Conservation (phyloP, 2,329 filamentous ascomycete genomes). For the Aureobasidium lini region DNA sequence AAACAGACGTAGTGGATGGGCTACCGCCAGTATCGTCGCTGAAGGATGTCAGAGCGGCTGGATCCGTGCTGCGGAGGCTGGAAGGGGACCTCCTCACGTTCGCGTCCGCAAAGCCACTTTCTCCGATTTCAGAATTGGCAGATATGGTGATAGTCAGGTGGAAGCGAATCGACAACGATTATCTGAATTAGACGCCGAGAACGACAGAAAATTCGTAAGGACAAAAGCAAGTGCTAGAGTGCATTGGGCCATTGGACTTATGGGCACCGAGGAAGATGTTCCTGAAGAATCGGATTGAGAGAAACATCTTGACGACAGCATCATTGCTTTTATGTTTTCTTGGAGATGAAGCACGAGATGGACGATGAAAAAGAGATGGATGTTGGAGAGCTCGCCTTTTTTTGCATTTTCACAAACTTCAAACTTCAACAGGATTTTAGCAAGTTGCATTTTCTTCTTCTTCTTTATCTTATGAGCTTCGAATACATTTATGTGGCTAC, state of each 20-base stretch:
- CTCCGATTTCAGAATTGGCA: background rate
- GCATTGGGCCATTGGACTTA: constrained; percentile 69
- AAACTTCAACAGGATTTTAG: background rate
- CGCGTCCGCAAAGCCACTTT: constrained; percentile 25
- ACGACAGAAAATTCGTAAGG: constrained; percentile 50
- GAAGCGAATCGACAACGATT: background rate
- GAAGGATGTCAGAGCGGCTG: constrained; percentile 78
- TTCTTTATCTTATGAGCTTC: background rate
- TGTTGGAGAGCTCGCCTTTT: too few relatives aligned
- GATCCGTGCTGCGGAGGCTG: constrained; percentile 65
- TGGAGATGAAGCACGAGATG: too few relatives aligned
- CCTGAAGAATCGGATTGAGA: constrained; percentile 2
- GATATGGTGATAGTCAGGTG: background rate
- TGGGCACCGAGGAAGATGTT: constrained; percentile 72
- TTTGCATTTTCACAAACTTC: background rate
- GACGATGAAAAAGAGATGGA: background rate
- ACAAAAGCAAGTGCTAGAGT: constrained; percentile 57
- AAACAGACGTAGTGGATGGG: constrained; percentile 76
- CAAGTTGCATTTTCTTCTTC: background rate
- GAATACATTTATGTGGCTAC: background rate
- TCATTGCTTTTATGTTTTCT: too few relatives aligned
- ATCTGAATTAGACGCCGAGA: constrained; percentile 21
- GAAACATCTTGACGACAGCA: background rate
- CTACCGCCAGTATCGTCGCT: constrained; percentile 73
- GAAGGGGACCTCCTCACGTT: constrained; percentile 67